Conservation (phyloP, 2,329 filamentous ascomycete genomes). For the Colletotrichum abscissum region DNA sequence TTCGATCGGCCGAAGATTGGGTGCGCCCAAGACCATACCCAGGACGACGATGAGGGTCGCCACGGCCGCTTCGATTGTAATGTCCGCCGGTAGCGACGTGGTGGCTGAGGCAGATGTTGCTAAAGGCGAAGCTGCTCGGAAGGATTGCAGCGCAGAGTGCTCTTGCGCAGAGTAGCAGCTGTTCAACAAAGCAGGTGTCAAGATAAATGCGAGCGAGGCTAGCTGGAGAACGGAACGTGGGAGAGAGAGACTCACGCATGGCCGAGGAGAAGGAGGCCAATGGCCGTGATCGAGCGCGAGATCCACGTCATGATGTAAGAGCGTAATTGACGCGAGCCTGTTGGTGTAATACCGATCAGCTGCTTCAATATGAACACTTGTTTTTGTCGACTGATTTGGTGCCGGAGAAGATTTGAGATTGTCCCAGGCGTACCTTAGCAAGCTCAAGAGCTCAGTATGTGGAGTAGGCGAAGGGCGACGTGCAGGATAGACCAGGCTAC, state of each 20-base stretch:
- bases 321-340: neutral
- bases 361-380: neutral
- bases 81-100: constrained; percentile 80
- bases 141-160: constrained; percentile 79
- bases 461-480: neutral
- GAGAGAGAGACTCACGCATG: constrained; percentile 77
- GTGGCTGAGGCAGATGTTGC: constrained; percentile 56
- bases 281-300: constrained; percentile 75
- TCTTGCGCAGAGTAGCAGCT: constrained; percentile 98
- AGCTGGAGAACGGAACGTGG: neutral
- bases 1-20: constrained; percentile 84
- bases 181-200: constrained; percentile 21
- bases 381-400: neutral
- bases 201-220: neutral
- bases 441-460: neutral
- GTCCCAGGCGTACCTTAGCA: neutral
- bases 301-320: constrained; percentile 72
- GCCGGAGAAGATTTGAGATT: neutral
- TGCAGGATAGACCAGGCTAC: neutral
- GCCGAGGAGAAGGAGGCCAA: constrained; percentile 82
- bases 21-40: constrained; percentile 83
- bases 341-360: neutral
- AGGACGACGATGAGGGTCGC: constrained; percentile 84
- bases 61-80: constrained; percentile 85
- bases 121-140: constrained; percentile 50